Evolutionary conservation across 805 yeast genomes (phyloP).

Genomic region (Zygoascus bituminiphila): DNA sequence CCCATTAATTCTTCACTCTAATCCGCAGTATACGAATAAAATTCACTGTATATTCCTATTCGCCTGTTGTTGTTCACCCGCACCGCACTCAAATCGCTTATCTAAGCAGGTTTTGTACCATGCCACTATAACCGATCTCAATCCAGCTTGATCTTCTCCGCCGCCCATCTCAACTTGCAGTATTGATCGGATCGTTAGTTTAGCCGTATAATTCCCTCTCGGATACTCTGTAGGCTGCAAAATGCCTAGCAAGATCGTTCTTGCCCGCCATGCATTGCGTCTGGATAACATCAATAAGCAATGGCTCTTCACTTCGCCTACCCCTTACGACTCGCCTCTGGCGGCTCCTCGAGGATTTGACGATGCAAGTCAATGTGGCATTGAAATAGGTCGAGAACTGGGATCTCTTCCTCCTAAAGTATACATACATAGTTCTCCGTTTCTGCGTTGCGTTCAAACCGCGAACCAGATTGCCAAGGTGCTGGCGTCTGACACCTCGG

Average conservation of each 20-base stretch:
- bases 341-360: slow-evolving; percentile 21
- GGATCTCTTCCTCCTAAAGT: slow-evolving; percentile 9
- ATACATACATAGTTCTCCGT: slow-evolving; percentile 29
- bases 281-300: slow-evolving; percentile 25
- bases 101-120: no score
- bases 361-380: slow-evolving; percentile 25
- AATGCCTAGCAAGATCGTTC: slow-evolving; percentile 17
- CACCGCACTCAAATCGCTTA: no score
- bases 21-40: no score
- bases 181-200: no score
- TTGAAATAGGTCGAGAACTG: slow-evolving; percentile 6
- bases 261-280: slow-evolving; percentile 31
- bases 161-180: no score
- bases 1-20: no score
- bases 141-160: no score
- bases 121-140: no score
- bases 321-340: slow-evolving; percentile 34
- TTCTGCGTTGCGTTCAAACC: slow-evolving; percentile 32
- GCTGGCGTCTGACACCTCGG: slow-evolving; percentile 6
- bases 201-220: no score
- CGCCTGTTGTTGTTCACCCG: no score
- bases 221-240: no score
- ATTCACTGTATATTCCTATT: no score
- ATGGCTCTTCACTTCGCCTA: slow-evolving; percentile 28
- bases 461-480: slow-evolving; percentile 24